These are phyloP conservation scores for Candida schatavii DNA, from an alignment of 805 yeast species.

Conservation along the genomic window DNA sequence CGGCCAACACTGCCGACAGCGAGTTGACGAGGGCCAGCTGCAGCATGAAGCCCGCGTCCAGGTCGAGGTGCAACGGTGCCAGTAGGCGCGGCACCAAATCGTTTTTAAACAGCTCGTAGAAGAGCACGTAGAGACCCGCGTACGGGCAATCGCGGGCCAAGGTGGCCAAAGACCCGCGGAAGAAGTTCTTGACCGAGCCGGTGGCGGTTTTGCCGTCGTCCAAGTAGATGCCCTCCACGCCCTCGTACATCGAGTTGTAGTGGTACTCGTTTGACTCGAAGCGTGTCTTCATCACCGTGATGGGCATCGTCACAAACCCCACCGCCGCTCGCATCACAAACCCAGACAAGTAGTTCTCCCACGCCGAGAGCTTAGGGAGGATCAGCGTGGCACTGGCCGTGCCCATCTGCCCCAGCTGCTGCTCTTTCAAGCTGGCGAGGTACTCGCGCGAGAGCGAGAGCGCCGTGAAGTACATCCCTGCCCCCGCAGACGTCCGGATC, in stretches of 20 bases:
- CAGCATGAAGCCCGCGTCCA: constrained; percentile 10
- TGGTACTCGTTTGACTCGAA: constrained; percentile 78
- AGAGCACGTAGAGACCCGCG: constrained; percentile 86
- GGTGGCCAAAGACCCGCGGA: constrained; percentile 86
- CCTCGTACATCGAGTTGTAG: constrained; percentile 62
- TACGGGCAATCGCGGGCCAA: constrained; percentile 91
- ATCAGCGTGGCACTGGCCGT: background rate
- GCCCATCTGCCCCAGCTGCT: background rate
- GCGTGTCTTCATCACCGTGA: constrained; percentile 85
- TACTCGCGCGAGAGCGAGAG: constrained; percentile 59
- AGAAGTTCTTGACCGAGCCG: constrained; percentile 63
- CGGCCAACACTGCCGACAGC: constrained; percentile 73
- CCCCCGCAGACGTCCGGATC: constrained; percentile 83
- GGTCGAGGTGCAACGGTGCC: constrained; percentile 5
- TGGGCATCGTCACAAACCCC: constrained; percentile 90
- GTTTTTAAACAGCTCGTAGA: constrained; percentile 75
- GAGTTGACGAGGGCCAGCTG: constrained; percentile 64
- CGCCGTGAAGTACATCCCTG: constrained; percentile 78
- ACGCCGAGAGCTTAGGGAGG: constrained; percentile 69
- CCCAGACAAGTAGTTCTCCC: constrained; percentile 74
- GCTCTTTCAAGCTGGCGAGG: constrained; percentile 34
- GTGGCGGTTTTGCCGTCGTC: constrained; percentile 13
- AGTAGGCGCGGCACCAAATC: constrained; percentile 43
- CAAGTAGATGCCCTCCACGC: constrained; percentile 52
- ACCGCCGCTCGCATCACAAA: constrained; percentile 75